Base-by-base conservation (phyloP, 179 eudicot genomes). In the Heliamphora pulchella region DNA sequence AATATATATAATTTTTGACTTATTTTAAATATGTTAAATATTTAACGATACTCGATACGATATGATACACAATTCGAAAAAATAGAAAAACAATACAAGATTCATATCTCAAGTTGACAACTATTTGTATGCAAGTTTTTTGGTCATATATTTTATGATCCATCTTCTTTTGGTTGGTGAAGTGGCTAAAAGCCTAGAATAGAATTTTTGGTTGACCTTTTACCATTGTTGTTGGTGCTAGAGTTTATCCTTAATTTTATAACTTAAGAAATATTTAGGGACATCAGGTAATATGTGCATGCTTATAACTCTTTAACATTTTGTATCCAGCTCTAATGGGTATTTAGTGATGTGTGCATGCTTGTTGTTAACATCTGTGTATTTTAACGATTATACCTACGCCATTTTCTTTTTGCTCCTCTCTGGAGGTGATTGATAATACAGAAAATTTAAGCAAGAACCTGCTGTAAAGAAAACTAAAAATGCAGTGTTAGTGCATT, bases 311-410 rank as follows among this genome's bases (percentile, higher is more conserved):
- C 18, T 55, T 74, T 14, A 55, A 7, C 15, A 18, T 4, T 14
- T 39, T 74, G 78, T 54, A 50, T 39, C 47, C 13, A 15, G 48
- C 20, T 76, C 68, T 75, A 7, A 17, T 74, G 77, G 48, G 63
- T 5, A 13, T 31, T 55, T 31, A 46, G 48, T 55, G 39, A 14
- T 54, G 43, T 3, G 22, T 64, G 43, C n/a, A 48, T 48, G 51
- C 11, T 3, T 13, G 13, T 64, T 64, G 43, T 64, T 64, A 64
- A 64, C 43, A 22, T 41, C 68, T 64, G 68, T 64, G 41, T 1
- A 65, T 65, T 7, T 22, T 18, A 22, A 65, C 31, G 8, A 62
- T n/a, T 17, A 7, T 4, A 62, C 18, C 8, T n/a, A 62, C 9
- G 22, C 14, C 13, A 8, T 9, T 57, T 57, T 3, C 4, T 48